These are phyloP conservation scores for Citrus mangshanensis DNA, from an alignment of 345 rosid genomes.

Conservation along the genomic window DNA sequence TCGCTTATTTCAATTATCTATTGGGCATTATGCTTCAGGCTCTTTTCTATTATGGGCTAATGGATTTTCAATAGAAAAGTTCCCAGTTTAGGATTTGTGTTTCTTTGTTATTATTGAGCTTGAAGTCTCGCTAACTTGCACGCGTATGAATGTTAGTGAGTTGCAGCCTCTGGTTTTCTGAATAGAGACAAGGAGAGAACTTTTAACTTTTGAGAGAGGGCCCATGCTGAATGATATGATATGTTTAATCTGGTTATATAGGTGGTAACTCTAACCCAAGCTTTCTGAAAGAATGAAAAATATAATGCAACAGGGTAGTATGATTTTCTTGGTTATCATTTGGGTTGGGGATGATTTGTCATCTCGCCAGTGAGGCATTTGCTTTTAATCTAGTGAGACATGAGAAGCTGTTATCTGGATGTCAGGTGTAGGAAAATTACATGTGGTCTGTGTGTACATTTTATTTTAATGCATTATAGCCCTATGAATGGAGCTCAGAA, in stretches of 20 bases:
- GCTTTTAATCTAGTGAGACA: not conserved
- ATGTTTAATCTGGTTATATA: not conserved
- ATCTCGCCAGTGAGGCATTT: not conserved
- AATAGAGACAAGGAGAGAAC: not conserved
- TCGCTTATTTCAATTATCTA: not conserved
- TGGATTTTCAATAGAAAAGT: not conserved
- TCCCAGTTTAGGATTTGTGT: not conserved
- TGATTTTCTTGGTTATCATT: not conserved
- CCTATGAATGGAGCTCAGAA: not conserved
- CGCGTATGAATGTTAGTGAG: not conserved
- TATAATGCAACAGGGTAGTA: not conserved
- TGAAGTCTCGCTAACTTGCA: not conserved
- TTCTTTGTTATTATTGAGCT: not conserved
- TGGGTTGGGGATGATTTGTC: not conserved
- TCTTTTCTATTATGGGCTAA: not conserved
- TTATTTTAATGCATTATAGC: not conserved
- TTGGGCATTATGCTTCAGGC: not conserved
- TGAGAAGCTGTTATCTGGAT: not conserved
- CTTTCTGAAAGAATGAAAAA: not conserved
- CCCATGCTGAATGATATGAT: not conserved
- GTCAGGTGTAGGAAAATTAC: not conserved
- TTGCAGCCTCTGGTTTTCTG: not conserved
- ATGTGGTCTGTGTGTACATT: not conserved
- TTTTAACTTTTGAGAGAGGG: not conserved
- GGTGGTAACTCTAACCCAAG: not conserved